phyloP scores from a whole-genome alignment of 2,329 filamentous ascomycete genomes.

The Lomentospora prolificans region DNA sequence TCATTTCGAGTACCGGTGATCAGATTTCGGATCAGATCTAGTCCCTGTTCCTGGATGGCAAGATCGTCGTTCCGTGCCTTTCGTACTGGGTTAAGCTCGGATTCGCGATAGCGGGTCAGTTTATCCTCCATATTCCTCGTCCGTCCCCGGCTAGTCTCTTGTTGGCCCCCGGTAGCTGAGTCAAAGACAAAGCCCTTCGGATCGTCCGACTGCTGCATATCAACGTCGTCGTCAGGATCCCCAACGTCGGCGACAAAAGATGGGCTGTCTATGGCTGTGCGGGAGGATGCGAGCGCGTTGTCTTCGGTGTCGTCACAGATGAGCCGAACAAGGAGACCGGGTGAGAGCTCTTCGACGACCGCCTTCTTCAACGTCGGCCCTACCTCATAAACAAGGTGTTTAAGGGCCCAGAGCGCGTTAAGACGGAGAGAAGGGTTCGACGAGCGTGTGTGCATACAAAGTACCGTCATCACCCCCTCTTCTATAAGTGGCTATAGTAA shows the following conservation, averaged over 20 bases:
- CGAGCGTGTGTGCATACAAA: constrained; percentile 80
- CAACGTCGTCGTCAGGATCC: constrained; percentile 48
- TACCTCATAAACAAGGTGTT: constrained; percentile 72
- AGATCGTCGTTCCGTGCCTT: constrained; percentile 69
- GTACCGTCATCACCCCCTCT: constrained; percentile 61
- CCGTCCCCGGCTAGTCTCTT: constrained; percentile 18
- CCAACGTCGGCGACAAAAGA: constrained; percentile 19
- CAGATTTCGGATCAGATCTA: constrained; percentile 84
- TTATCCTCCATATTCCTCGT: constrained; percentile 40
- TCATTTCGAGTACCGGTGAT: constrained; percentile 31
- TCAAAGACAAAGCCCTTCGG: constrained; percentile 15
- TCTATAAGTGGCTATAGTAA: constrained; percentile 55
- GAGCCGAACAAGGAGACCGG: constrained; percentile 71
- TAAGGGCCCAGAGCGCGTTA: constrained; percentile 87
- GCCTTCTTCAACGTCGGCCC: constrained; percentile 63
- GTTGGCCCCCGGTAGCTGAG: constrained; percentile 11
- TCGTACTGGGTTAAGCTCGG: constrained; percentile 57
- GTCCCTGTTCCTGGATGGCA: constrained; percentile 79
- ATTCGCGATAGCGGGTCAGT: constrained; percentile 46
- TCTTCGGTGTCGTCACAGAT: constrained; percentile 57
- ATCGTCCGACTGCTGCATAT: constrained; percentile 41
- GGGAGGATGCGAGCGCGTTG: constrained; percentile 32
- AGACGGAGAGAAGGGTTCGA: constrained; percentile 68
- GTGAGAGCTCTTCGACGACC: constrained; percentile 66
- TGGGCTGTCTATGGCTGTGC: constrained; percentile 10